Evolutionary conservation across 768 basidiomycete species (phyloP), one percentile per base, ranked within the genome.

Genomic region (Rhodotorula diobovata): DNA sequence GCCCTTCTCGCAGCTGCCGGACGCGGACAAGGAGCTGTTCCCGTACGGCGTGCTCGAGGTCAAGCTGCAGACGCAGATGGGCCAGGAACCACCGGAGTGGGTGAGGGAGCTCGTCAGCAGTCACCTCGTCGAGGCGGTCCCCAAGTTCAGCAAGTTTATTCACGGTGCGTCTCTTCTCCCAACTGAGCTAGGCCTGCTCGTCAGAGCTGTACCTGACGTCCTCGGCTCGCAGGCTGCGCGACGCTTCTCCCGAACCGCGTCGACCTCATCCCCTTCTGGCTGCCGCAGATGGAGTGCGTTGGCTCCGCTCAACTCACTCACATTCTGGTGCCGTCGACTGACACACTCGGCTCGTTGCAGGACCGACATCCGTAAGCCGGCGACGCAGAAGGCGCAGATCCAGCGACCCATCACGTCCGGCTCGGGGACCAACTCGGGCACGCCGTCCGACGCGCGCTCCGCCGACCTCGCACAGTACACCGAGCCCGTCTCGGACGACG

Each of bases 31-130:
- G 79, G 94, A 97, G 73, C 81, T 90, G 8, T 99, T 99, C 86
- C 93, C 93, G 84, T 92, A 99, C 78, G 96, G 94, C 39, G 90
- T 99, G 9, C 83, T 99, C 12, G 96, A 99, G 81, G 93, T 99
- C 77, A 99, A 99, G 82, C 82, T 98, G 35, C 94, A 98, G 81
- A 98, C 94, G 4, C 93, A 97, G 78, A 85, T 89, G 71, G 96
- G 96, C 0, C 94, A 97, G 80, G 87, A 96, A 79, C 94, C 96
- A 8, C 95, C 95, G 1, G 84, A 89, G 78, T 99, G 96, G 96
- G 92, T 98, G 28, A 87, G 88, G 12, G 95, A 98, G 66, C 86
- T 99, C n/a, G 93, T 98, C 34, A 87, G 89, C 76, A 92, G 90
- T 39, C 93, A 98, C 81, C 82, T 98, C 28, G 59, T 98, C 28